Evolutionary conservation across 768 basidiomycete genomes (phyloP), one percentile per base, ranked within the genome.

Genomic region (Phaeotremella fagi): DNA sequence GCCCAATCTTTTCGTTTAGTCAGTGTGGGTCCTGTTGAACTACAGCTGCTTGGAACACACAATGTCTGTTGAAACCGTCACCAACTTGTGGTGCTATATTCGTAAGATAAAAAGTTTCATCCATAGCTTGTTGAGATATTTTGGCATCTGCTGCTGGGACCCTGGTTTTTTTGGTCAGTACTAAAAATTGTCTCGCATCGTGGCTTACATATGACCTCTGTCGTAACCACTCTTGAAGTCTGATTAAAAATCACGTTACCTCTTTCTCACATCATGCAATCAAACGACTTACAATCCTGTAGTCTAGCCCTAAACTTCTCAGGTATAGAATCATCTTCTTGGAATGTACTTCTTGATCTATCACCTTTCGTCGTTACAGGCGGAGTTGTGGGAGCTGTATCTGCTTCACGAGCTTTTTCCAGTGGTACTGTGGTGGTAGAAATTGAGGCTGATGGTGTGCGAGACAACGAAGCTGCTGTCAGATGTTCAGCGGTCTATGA

Each of bases 1-100:
- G 90, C 92, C 92, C 92, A 98, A 71, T 97, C 91, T 95, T 61
- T n/a, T n/a, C n/a, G n/a, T n/a, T n/a, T n/a, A n/a, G n/a, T n/a
- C n/a, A n/a, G n/a, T n/a, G n/a, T n/a, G n/a, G n/a, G n/a, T n/a
- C n/a, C n/a, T n/a, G n/a, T n/a, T n/a, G n/a, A n/a, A n/a, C n/a
- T n/a, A n/a, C n/a, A n/a, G n/a, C n/a, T n/a, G n/a, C n/a, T n/a
- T 11, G 22, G 15, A 9, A 78, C 83, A 56, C 64, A 91, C 92
- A 99, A 70, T 98, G 91, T 50, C 95, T 80, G 70, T 98, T 99
- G 79, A 98, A 99, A 0, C 94, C 95, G 35, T 82, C 88, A 1
- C 95, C 95, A 23, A 99, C 90, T 80, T 99, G 95, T 37, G 95
- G 95, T 3, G 95, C 94, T 48, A 99, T 95, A 67, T 99, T 99